Conservation (phyloP, 306 rosid species). For the Vigna unguiculata region DNA sequence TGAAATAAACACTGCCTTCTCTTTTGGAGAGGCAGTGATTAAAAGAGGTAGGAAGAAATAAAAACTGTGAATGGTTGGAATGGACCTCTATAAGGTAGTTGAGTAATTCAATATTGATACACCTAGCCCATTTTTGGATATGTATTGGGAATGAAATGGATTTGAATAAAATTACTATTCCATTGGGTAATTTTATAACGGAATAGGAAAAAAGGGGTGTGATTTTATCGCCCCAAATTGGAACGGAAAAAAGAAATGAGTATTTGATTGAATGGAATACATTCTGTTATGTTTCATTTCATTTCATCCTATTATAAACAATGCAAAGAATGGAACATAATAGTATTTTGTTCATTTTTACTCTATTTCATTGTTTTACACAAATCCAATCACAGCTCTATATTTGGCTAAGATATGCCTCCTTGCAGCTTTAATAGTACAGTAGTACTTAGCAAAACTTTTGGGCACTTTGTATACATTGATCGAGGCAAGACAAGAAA, state of each 20-base stretch:
- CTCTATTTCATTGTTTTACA: background rate
- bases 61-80: background rate
- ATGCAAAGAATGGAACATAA: background rate
- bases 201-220: background rate
- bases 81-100: background rate
- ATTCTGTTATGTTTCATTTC: background rate
- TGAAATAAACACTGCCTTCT: background rate
- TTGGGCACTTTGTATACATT: background rate
- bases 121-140: background rate
- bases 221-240: background rate
- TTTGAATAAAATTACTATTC: background rate
- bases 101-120: constrained; percentile 11
- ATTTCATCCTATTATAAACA: background rate
- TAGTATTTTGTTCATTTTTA: background rate
- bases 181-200: background rate
- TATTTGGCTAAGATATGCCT: constrained; percentile 1
- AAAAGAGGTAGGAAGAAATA: background rate
- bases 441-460: background rate
- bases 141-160: background rate
- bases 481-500: constrained; percentile 8
- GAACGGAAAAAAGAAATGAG: background rate
- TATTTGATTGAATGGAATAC: background rate
- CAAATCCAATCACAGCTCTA: background rate
- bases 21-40: constrained; percentile 2
- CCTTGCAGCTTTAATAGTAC: constrained; percentile 4